Evolutionary conservation across 1,284 basidiomycete species (phyloP), one percentile per base, ranked within the genome.

Genomic region (Ustilago bromivora): DNA sequence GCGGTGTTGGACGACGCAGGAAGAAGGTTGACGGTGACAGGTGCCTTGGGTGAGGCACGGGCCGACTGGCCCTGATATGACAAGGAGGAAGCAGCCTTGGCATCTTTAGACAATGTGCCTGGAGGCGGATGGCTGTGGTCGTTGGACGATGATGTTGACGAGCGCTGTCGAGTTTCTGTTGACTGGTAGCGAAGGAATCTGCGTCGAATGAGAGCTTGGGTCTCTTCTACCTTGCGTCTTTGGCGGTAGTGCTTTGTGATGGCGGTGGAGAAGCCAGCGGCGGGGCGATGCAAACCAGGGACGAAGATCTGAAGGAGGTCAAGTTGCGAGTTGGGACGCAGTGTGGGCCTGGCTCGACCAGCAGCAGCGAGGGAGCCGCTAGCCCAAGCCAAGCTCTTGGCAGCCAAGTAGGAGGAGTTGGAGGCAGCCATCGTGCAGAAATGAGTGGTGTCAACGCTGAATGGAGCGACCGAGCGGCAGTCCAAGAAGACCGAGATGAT

Each of bases 251-350:
- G 74, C 62, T 68, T 72, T 43, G 61, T 65, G 58, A 78, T 51
- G 41, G 75, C 66, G n/a, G 75, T 71, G 19, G 78, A 74, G 31
- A 67, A 68, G 52, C 57, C 43, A 0, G 70, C 63, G 12, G 57
- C 31, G 31, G 70, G 57, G 0, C 57, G 52, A 13, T 38, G 62
- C 12, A 80, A 47, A 38, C 75, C 74, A 19, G 78, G 78, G 7
- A 62, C 75, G 31, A 80, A 80, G 68, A 78, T 68, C 23, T 77
- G 66, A 35, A 80, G 66, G 13, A 80, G 67, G 19, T 80, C 78
- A 51, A 57, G n/a, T 60, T 80, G 78, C 38, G 19, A 60, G 31
- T 32, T 36, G 15, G 67, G 69, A 32, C 65, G 71, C 46, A 70
- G 46, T 2, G 63, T 38, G 19, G 68, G 75, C 47, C 66, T 64